Base-by-base conservation (phyloP, 208 protist genomes). In the Porcisia deanei region DNA sequence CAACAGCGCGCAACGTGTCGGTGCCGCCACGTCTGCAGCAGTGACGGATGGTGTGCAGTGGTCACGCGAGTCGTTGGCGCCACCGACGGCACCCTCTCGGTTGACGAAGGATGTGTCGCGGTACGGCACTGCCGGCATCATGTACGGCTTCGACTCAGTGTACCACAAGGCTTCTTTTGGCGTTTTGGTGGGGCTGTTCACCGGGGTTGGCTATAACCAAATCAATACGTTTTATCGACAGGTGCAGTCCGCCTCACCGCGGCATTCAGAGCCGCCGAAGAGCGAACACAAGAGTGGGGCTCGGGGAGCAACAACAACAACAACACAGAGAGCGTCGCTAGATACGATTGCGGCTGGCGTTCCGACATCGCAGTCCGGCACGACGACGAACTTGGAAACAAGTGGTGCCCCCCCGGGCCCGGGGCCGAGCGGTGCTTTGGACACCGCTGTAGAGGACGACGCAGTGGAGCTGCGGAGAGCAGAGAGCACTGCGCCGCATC, bases 101-200 rank as follows among this genome's bases (percentile, higher is more conserved):
- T 25, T 75, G 37, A 55, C 49, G 34, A 49, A 68, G 54, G 47
- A 45, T 25, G 53, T 25, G 41, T 49, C 52, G 16, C 47, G 72
- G 53, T 78, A 68, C 53, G 53, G 37, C 7, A 20, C 20, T 1
- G 71, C 72, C 7, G 76, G 71, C 76, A 75, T 41, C 59, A 89
- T 88, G 55, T 93, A 85, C 70, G 86, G 84, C n/a, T 71, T 70
- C 43, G 67, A 85, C 65, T 52, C 70, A 22, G 71, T 89, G 20
- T 83, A 87, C 76, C 67, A 73, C 25, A 81, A 83, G 59, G 83
- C 73, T 53, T 84, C 58, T 25, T 84, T 93, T 54, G 77, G 78
- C 45, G 73, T 89, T 30, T 75, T 85, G 71, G 79, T 60, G 9
- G 85, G 81, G 20, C 69, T 93, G 55, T 81, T 85, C 65, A 81